Evolutionary conservation across 2,329 filamentous ascomycete genomes (phyloP).

Genomic region (Dactylellina haptotyla): DNA sequence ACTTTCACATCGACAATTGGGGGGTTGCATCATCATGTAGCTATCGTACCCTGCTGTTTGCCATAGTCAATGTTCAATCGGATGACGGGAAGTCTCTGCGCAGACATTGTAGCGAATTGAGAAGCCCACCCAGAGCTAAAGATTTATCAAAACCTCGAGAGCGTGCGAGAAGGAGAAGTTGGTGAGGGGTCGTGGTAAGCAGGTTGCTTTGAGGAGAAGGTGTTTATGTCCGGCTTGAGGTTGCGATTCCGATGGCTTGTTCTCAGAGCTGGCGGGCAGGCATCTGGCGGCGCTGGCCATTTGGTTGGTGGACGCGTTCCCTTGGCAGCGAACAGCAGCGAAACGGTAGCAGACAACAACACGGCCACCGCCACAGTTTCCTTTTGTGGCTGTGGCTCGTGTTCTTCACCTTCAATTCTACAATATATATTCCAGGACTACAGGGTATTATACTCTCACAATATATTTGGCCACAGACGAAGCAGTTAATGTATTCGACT

Average conservation of each 20-base stretch:
- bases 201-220: neutral
- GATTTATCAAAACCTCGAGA: conserved; percentile 11
- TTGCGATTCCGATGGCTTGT: conserved; percentile 35
- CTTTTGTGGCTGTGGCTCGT: neutral
- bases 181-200: conserved; percentile 17
- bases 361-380: neutral
- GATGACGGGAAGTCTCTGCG: conserved; percentile 57
- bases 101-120: conserved; percentile 40
- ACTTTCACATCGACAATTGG: conserved; percentile 12
- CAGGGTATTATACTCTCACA: too few species aligned
- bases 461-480: too few species aligned
- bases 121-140: conserved; percentile 29
- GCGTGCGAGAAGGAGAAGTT: conserved; percentile 1
- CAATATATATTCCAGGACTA: too few species aligned
- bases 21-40: conserved; percentile 1
- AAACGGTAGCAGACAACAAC: conserved; percentile 27
- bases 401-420: too few species aligned
- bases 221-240: conserved; percentile 45
- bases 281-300: conserved; percentile 22
- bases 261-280: conserved; percentile 14
- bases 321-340: conserved; percentile 40
- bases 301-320: conserved; percentile 54
- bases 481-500: too few species aligned
- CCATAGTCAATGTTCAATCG: conserved; percentile 75
- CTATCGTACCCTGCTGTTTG: conserved; percentile 77